These are phyloP conservation scores for Trypanosoma melophagium DNA, from an alignment of 208 protist species.

Conservation along the genomic window DNA sequence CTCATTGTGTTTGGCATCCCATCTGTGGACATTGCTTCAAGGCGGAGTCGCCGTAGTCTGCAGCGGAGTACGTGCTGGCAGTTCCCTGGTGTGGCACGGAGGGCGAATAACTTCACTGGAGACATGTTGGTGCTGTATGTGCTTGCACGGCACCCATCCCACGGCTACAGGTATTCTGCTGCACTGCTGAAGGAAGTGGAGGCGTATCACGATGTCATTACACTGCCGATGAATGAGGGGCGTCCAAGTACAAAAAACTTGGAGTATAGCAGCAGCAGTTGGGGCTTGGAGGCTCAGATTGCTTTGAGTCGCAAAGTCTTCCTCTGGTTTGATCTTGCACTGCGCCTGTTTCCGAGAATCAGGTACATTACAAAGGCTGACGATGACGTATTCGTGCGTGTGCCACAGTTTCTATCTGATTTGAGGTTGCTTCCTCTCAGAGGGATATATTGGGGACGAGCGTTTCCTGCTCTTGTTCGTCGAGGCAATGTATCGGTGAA, in stretches of 20 bases:
- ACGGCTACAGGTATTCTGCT: no score
- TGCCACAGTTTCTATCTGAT: conserved; percentile 38
- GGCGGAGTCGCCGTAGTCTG: no score
- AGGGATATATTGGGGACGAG: background rate
- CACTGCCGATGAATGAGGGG: conserved; percentile 33
- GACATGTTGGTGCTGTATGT: no score
- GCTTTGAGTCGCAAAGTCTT: conserved; percentile 33
- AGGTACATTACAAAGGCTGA: conserved; percentile 39
- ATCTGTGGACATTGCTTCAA: no score
- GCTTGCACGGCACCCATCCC: no score
- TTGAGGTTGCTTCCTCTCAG: background rate
- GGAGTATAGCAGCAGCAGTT: conserved; percentile 2
- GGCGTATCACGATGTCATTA: no score
- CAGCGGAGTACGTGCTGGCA: no score
- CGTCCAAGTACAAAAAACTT: conserved; percentile 18
- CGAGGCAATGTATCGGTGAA: background rate
- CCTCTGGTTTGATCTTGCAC: conserved; percentile 34
- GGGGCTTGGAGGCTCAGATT: conserved; percentile 29
- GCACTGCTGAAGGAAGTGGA: no score
- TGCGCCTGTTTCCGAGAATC: conserved; percentile 26
- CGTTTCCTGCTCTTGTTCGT: background rate
- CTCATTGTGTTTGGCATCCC: no score
- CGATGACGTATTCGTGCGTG: conserved; percentile 38
- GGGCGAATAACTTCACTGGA: no score
- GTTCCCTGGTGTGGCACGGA: no score